phyloP scores from a whole-genome alignment of 202 grass and related monocot species.

The Digitaria exilis region DNA sequence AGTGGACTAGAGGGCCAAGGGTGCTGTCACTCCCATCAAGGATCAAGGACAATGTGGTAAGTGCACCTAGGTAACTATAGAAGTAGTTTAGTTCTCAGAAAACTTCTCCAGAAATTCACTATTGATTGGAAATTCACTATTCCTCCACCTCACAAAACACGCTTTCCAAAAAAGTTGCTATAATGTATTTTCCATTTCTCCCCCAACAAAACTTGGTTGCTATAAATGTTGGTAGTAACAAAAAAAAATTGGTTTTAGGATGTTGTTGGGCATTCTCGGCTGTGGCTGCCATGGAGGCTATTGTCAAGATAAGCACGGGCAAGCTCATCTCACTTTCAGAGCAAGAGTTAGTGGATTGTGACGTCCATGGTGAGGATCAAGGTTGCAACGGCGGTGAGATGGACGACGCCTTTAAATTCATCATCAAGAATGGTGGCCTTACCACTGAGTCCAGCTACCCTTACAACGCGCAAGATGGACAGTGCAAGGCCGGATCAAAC shows the following conservation, averaged over 20 bases:
- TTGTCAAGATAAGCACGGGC: conserved; percentile 32
- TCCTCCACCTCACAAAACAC: no score
- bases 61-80: neutral
- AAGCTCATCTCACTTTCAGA: conserved; percentile 42
- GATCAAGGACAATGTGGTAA: conserved; percentile 45
- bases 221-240: neutral
- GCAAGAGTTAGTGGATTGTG: conserved; percentile 59
- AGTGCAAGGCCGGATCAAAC: neutral
- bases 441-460: conserved; percentile 26
- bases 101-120: no score
- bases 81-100: no score
- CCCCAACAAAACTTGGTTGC: no score
- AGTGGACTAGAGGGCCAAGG: conserved; percentile 44
- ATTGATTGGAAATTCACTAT: no score
- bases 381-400: conserved; percentile 30
- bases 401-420: conserved; percentile 39
- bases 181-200: no score
- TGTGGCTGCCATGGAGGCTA: conserved; percentile 42
- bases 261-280: conserved; percentile 54
- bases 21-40: conserved; percentile 46
- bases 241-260: neutral
- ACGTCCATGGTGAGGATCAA: neutral
- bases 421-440: conserved; percentile 38
- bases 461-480: neutral
- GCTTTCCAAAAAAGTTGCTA: no score